Evolutionary conservation across 495 filamentous ascomycete species (phyloP), one percentile per base, ranked within the genome.

Genomic region (Aspergillus nidulans): DNA sequence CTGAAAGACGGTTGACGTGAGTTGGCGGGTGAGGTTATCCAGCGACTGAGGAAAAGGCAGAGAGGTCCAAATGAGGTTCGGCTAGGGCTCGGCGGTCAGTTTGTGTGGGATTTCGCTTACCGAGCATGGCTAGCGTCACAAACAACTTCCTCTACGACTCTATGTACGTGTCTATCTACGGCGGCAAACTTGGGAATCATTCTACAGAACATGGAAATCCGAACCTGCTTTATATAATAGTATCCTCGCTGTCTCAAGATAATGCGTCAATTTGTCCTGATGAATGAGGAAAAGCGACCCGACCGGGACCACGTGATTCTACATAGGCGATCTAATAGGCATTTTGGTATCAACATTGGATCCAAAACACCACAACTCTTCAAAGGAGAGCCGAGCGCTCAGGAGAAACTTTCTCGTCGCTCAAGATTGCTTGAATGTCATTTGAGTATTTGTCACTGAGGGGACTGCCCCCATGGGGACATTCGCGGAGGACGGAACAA

Each of bases 41-140:
- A 56, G 45, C 55, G 57, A 63, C 60, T 56, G 51, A 57, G 57
- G 47, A 53, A 55, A 65, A 60, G 54, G 58, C 48, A 39, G 47
- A 49, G 44, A 63, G 60, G 41, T 65, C 64, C 64, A 58, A 63
- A 61, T 39, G 57, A 55, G 53, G 58, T 46, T 68, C 64, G 70
- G 68, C 70, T 74, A 76, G 70, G 71, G 71, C 65, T 75, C 57
- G 49, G 49, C 50, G 36, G 41, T 16, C 18, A 45, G 61, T 58
- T 57, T 76, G 69, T 73, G 71, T 73, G 73, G 72, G 71, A 71
- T 76, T 70, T 76, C 73, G 73, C 71, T 74, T 76, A 74, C 66
- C 65, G 66, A 61, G 64, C 53, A 58, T 63, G 65, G 61, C 53
- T 61, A 59, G 60, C 54, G 57, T 41, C 43, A 10, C 26, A 10